A percentile compares a stretch with the other conserved stretches of the same genome.
These are phyloP conservation scores for Cercospora sojina DNA, from an alignment of 2,329 filamentous ascomycete genomes.

Conservation along the genomic window DNA sequence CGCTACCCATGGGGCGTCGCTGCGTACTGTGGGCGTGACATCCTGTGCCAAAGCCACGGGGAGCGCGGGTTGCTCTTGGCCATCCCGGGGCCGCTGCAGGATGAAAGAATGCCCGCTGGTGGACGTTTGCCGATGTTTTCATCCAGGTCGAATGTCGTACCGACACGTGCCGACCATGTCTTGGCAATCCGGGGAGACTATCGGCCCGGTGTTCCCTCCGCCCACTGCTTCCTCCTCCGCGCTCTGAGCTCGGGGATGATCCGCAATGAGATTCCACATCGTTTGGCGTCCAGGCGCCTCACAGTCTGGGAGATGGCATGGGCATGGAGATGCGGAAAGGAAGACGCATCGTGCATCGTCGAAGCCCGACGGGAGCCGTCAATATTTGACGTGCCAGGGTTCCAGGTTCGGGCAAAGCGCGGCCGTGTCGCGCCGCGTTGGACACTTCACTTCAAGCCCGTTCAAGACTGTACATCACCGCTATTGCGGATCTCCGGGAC, in stretches of 20 bases:
- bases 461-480: no score
- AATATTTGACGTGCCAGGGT: not conserved
- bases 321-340: not conserved
- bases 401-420: not conserved
- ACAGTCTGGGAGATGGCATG: no score
- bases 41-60: not conserved
- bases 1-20: constrained; percentile 1
- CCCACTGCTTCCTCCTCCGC: no score
- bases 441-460: not conserved
- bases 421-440: not conserved
- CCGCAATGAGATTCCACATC: no score
- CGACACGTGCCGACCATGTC: not conserved
- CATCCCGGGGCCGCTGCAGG: not conserved
- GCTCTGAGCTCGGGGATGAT: no score
- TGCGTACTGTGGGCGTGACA: not conserved
- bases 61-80: not conserved
- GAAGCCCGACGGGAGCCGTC: not conserved
- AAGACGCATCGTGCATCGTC: not conserved
- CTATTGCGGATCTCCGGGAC: no score
- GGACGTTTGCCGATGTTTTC: not conserved
- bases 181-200: not conserved
- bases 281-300: no score
- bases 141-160: not conserved
- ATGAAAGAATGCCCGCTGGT: not conserved
- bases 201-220: not conserved